Evolutionary conservation across 305 asterid species (phyloP).

Genomic region (Fraxinus paxiana): DNA sequence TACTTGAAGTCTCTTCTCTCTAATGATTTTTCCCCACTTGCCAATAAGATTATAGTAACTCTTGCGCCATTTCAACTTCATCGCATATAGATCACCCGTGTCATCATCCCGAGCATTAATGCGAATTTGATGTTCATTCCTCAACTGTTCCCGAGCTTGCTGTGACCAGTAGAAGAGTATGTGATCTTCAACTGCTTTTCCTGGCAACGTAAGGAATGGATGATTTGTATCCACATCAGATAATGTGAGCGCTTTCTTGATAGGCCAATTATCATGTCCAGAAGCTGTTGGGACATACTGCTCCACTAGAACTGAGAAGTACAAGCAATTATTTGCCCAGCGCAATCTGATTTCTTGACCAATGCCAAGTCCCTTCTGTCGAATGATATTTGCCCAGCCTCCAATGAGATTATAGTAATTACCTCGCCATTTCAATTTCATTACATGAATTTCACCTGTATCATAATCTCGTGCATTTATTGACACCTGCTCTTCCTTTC

Average conservation of each 20-base stretch:
- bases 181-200: constrained; percentile 76
- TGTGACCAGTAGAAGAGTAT: constrained; percentile 61
- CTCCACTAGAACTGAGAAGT: constrained; percentile 67
- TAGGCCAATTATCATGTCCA: constrained; percentile 65
- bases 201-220: constrained; percentile 76
- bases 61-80: constrained; percentile 71
- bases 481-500: constrained; percentile 48
- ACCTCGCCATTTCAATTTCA: constrained; percentile 71
- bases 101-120: constrained; percentile 74
- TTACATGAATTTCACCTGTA: constrained; percentile 47
- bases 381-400: constrained; percentile 67
- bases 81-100: constrained; percentile 59
- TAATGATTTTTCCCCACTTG: constrained; percentile 73
- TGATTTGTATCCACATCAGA: constrained; percentile 78
- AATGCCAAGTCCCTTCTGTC: constrained; percentile 66
- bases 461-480: constrained; percentile 50
- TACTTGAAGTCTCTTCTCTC: constrained; percentile 63
- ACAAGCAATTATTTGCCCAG: constrained; percentile 62
- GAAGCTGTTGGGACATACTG: constrained; percentile 40
- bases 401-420: constrained; percentile 65
- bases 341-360: constrained; percentile 68
- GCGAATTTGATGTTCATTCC: constrained; percentile 65
- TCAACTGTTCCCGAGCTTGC: constrained; percentile 62
- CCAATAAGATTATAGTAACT: constrained; percentile 71
- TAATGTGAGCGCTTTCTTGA: constrained; percentile 64